Percentiles rank a stretch among this genome's conserved stretches.
Conservation (phyloP, 176 grass and related monocot genomes). For the Typha latifolia region DNA sequence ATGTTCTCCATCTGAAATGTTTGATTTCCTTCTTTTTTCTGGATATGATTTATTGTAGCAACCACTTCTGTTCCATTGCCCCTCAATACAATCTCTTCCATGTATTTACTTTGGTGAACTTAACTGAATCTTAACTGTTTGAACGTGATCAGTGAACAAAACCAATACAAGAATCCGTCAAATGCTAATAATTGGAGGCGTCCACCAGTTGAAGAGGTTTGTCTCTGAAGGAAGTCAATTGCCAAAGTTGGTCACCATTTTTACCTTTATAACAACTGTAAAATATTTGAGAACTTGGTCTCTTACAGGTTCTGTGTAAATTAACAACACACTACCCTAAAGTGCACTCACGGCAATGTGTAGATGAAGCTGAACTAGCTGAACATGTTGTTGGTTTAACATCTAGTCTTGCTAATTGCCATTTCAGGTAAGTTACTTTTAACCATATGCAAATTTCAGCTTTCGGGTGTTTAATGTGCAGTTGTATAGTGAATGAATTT, state of each 20-base stretch:
- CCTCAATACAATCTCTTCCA: too few relatives aligned
- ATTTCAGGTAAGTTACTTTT: conserved; percentile 42
- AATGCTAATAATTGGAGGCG: conserved; percentile 42
- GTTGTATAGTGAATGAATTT: neutral
- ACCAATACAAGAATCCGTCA: conserved; percentile 59
- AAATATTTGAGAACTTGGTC: conserved; percentile 15
- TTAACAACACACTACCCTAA: conserved; percentile 58
- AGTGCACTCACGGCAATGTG: conserved; percentile 79
- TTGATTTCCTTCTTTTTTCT: too few relatives aligned
- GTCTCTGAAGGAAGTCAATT: conserved; percentile 9
- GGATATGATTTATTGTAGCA: too few relatives aligned
- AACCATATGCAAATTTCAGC: neutral
- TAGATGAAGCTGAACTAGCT: conserved; percentile 83
- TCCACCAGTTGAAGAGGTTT: conserved; percentile 72
- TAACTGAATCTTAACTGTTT: neutral
- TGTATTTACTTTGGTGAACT: neutral
- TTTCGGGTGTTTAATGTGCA: neutral
- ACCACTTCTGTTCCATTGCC: too few relatives aligned
- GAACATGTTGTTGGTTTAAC: conserved; percentile 89
- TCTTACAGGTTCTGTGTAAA: conserved; percentile 54
- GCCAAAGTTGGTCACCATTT: conserved; percentile 2
- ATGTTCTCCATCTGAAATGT: neutral
- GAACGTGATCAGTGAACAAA: conserved; percentile 51
- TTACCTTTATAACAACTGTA: neutral
- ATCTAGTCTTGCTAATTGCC: conserved; percentile 66